Base-by-base conservation (phyloP, 2,329 filamentous ascomycete genomes). In the Exutisphaerella laricina region DNA sequence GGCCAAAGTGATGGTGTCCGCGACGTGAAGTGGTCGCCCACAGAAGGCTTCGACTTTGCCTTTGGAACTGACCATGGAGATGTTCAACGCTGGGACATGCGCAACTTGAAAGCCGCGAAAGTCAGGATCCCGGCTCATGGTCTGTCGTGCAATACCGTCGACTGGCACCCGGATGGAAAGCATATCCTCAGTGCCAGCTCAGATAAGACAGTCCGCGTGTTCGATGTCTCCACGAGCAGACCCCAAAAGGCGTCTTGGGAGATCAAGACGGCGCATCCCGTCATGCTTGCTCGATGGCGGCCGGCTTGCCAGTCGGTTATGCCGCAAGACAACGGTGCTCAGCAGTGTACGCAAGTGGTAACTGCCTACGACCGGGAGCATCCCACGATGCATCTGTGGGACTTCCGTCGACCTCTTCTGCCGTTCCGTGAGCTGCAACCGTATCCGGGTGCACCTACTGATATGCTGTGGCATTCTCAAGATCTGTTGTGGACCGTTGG, bases 131-230 rank as follows among this genome's bases (percentile, higher is more conserved):
- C 75, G 23, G 79, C 78, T 31, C 79, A 83, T 57, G 73, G 78
- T 51, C 46, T 53, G 9, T 44, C 61, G 4, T 82, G 79, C 63
- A 79, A 74, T 48, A 71, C 77, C 4, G 72, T 83, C 25, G 79
- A 83, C 58, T 83, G 79, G 78, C 79, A 83, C 56, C 79, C 79
- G 1, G 78, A 82, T 53, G 79, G 79, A 5, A 80, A 75, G 55
- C 77, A 82, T 58, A 65, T 83, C 7, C 70, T 78, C 41, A 82
- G 77, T 52, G 78, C 76, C n/a, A 72, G 79, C 39, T 69, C 73
- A 16, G 79, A 83, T 58, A 76, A 74, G 45, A 75, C 75, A 21
- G 72, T 82, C 49, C 77, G 77, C 58, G 72, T 82, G 20, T 83
- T 79, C 77, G 78, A 82, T 58, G 76, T 82, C 43, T 77, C 75